Evolutionary conservation across 805 yeast species (phyloP).

Genomic region (Saccharomycopsis sp.): DNA sequence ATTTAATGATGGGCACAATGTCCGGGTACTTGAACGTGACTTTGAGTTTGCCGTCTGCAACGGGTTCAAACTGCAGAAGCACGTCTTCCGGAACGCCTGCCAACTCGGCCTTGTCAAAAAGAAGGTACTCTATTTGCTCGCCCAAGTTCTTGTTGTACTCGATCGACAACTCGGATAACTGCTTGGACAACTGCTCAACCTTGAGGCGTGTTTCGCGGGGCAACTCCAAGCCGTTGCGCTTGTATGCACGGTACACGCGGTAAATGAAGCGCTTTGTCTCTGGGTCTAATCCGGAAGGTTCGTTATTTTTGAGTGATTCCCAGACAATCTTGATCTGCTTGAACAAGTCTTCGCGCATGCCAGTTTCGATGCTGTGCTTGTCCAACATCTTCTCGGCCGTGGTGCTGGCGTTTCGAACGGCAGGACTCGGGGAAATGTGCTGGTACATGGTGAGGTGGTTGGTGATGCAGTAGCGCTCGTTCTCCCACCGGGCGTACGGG

Average conservation of each 20-base stretch:
- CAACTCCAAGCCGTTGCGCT: slow-evolving; percentile 62
- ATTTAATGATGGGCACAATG: slow-evolving; percentile 64
- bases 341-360: slow-evolving; percentile 59
- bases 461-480: slow-evolving; percentile 36
- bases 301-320: slow-evolving; percentile 29
- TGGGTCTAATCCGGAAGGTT: slow-evolving; percentile 30
- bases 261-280: slow-evolving; percentile 52
- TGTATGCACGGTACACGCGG: slow-evolving; percentile 47
- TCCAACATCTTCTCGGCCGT: slow-evolving; percentile 51
- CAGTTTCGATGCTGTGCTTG: slow-evolving; percentile 53
- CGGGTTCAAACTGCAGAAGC: slow-evolving; percentile 46
- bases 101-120: slow-evolving; percentile 56
- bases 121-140: slow-evolving; percentile 54
- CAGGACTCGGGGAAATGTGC: slow-evolving; percentile 57
- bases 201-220: slow-evolving; percentile 44
- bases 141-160: slow-evolving; percentile 58
- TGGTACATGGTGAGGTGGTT: slow-evolving; percentile 59
- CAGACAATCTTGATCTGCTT: slow-evolving; percentile 46
- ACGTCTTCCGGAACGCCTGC: slow-evolving; percentile 66
- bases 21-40: slow-evolving; percentile 82
- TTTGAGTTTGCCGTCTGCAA: slow-evolving; percentile 39
- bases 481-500: slow-evolving; percentile 44
- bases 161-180: slow-evolving; percentile 47
- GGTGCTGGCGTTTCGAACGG: slow-evolving; percentile 62
- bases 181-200: slow-evolving; percentile 49